A percentile compares a stretch with the other conserved stretches of the same genome.
Evolutionary conservation across 768 basidiomycete genomes (phyloP).

Genomic region (Nidula microcarpa): DNA sequence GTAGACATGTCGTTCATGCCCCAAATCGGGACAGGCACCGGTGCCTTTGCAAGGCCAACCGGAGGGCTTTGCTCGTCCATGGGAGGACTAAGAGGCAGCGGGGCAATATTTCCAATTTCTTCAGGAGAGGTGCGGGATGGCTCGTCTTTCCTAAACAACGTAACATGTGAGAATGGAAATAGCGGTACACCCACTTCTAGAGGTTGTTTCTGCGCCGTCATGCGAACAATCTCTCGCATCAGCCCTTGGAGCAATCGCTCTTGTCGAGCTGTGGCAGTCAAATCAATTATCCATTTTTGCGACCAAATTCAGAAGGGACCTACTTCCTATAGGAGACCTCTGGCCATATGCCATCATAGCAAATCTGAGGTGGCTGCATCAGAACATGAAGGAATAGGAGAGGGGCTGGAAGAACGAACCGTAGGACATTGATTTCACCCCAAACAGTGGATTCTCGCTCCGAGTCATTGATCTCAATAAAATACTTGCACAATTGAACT

Average conservation of each 20-base stretch:
- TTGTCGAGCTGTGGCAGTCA: conserved; percentile 58
- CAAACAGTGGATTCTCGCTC: conserved; percentile 75
- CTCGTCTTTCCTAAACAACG: conserved; percentile 54
- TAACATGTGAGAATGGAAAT: conserved; percentile 75
- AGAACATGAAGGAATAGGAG: neutral
- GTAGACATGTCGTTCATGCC: conserved; percentile 10
- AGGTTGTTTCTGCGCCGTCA: conserved; percentile 79
- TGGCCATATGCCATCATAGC: conserved; percentile 82
- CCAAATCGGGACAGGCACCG: neutral
- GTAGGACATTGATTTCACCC: conserved; percentile 83
- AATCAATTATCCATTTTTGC: neutral
- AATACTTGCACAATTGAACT: conserved; percentile 82
- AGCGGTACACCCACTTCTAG: conserved; percentile 77
- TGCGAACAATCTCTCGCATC: conserved; percentile 80
- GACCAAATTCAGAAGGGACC: conserved; percentile 20
- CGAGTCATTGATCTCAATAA: conserved; percentile 76
- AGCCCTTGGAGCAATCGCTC: conserved; percentile 78
- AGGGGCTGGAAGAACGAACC: conserved; percentile 36
- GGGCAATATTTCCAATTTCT: conserved; percentile 25
- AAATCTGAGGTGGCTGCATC: conserved; percentile 40
- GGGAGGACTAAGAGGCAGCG: conserved; percentile 33
- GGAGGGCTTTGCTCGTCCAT: conserved; percentile 14
- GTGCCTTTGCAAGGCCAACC: conserved; percentile 1
- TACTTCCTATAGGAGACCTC: conserved; percentile 81
- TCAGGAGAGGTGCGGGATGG: conserved; percentile 20